Percentiles rank a stretch among this genome's conserved stretches.
Conservation (phyloP, 139 green algal genomes). For the Chlamydomonas asymmetrica region DNA sequence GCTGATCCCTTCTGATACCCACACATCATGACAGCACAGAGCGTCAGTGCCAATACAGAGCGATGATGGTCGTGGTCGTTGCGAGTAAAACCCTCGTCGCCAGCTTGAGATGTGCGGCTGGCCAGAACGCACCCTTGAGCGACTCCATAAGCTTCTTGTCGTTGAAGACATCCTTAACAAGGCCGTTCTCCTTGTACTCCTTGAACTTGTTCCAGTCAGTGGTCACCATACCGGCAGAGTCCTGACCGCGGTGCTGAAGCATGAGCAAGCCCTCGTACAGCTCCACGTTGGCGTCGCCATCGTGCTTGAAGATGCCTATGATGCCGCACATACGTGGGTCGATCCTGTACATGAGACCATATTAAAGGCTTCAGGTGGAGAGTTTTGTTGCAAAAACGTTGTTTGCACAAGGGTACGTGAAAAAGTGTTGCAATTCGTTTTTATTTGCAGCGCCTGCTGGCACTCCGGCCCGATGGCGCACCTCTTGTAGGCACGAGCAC, state of each 20-base stretch:
- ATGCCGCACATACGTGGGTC: conserved; percentile 87
- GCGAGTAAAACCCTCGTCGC: too few relatives aligned
- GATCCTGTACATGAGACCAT: too few relatives aligned
- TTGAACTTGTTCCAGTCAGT: conserved; percentile 82
- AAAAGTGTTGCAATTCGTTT: background rate
- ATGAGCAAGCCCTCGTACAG: conserved; percentile 96
- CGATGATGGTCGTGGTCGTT: too few relatives aligned
- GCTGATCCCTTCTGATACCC: too few relatives aligned
- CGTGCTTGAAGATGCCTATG: conserved; percentile 88
- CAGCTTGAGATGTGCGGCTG: too few relatives aligned
- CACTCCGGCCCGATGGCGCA: background rate
- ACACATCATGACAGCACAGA: too few relatives aligned
- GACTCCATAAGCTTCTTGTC: conserved; percentile 71
- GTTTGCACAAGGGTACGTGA: background rate
- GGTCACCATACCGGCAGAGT: conserved; percentile 96
- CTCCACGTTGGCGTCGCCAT: conserved; percentile 80
- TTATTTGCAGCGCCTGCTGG: background rate
- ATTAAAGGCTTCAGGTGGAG: background rate
- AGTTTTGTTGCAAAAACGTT: background rate
- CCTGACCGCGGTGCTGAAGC: conserved; percentile 96
- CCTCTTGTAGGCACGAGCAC: conserved; percentile 29
- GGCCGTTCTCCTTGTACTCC: conserved; percentile 95
- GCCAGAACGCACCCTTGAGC: conserved; percentile 75
- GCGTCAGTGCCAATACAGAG: too few relatives aligned
- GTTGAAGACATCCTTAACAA: conserved; percentile 97